A percentile compares a stretch with the other conserved stretches of the same genome.
phyloP scores from a whole-genome alignment of 2,329 filamentous ascomycete genomes.

The Arthrinium puccinioides region DNA sequence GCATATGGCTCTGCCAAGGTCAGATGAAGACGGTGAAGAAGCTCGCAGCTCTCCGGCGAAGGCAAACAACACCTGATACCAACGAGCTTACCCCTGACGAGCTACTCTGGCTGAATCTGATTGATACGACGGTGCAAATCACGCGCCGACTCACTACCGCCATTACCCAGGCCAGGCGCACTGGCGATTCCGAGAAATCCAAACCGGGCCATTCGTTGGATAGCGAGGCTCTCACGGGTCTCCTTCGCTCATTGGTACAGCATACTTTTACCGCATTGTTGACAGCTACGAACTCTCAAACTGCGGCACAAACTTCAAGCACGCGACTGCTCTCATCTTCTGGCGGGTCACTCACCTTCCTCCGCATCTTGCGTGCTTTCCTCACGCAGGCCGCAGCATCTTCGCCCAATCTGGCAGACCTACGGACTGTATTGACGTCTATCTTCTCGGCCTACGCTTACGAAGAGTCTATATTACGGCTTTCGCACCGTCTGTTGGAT shows the following conservation, averaged over 20 bases:
- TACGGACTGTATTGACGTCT: slow-evolving; percentile 76
- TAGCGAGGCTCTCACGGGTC: slow-evolving; percentile 52
- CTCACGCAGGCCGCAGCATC: slow-evolving; percentile 72
- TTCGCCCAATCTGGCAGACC: slow-evolving; percentile 79
- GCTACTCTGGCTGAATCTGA: slow-evolving; percentile 51
- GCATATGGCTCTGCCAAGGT: slow-evolving; percentile 90
- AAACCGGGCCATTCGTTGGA: slow-evolving; percentile 35
- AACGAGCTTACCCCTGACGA: slow-evolving; percentile 47
- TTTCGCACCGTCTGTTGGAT: slow-evolving; percentile 82
- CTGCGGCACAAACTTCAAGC: slow-evolving; percentile 16
- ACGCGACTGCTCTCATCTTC: slow-evolving; percentile 27
- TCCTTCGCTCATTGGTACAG: slow-evolving; percentile 76
- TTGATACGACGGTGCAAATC: slow-evolving; percentile 54
- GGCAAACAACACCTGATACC: slow-evolving; percentile 34
- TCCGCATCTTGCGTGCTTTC: slow-evolving; percentile 84
- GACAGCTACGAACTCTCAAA: slow-evolving; percentile 58
- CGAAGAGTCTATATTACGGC: slow-evolving; percentile 78
- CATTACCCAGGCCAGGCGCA: not conserved
- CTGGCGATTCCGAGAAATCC: not conserved
- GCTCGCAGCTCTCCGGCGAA: slow-evolving; percentile 40
- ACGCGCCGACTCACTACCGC: slow-evolving; percentile 45
- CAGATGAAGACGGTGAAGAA: slow-evolving; percentile 60
- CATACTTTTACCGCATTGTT: slow-evolving; percentile 84
- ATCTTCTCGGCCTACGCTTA: slow-evolving; percentile 96
- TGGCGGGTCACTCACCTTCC: slow-evolving; percentile 65